Base-by-base conservation (phyloP, 176 grass and related monocot genomes). In the Oryza meyeriana region DNA sequence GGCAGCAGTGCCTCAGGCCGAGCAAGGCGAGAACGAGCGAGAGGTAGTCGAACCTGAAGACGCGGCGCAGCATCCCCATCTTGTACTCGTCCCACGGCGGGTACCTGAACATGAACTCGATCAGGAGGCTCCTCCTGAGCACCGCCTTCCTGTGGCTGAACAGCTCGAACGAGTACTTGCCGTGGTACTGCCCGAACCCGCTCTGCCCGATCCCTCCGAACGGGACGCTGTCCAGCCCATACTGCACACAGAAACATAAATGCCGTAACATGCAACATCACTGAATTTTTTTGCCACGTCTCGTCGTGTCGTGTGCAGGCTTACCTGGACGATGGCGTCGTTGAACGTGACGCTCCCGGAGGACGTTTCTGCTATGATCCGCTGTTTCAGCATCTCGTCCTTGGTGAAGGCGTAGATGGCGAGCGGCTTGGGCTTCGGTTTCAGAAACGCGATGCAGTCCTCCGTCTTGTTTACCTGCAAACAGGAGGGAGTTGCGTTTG, bases 71-170 rank as follows among this genome's bases (percentile, higher is more conserved):
- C 48, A 97, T 29, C 9, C 42, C 72, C 1, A 94, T 68, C 78
- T 94, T 97, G 63, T n/a, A 40, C 2, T 84, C 86, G 9, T 77
- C 76, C 87, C 92, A 97, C 0, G 95, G 92, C 7, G 95, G 95
- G 84, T 97, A 93, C 31, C 95, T 86, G 65, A 90, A 92, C 26
- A 72, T 55, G 67, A 89, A 81, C 18, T 97, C 95, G 4, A 74
- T 0, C 24, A 87, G 77, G 68, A 88, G 83, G 80, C 88, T 89
- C 29, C 95, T 80, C 41, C 78, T 87, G 26, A 95, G 22, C 77
- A 98, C 90, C 3, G 92, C 57, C 88, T 98, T 98, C 88, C 81
- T 89, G 80, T 98, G 88, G 55, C 90, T 94, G 74, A 98, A 98
- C 69, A 92, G 39, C 41, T 98, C 95, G 32, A 98, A 98, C 1